These are phyloP conservation scores for Dactylorhiza incarnata DNA, from an alignment of 106 monocot species.

Conservation along the genomic window DNA sequence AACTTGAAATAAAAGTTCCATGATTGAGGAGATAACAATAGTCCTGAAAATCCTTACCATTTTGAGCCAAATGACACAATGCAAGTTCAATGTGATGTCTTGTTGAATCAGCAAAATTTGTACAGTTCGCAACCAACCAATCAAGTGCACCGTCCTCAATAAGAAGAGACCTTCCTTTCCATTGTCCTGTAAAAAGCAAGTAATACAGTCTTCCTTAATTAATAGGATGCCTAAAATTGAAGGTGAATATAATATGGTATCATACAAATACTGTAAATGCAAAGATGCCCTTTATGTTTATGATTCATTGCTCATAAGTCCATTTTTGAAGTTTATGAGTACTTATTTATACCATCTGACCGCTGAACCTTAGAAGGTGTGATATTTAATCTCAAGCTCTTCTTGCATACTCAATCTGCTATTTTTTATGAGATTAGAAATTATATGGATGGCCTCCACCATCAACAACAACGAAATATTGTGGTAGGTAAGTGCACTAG, in stretches of 20 bases:
- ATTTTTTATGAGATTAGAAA: too few species aligned
- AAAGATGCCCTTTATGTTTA: background rate
- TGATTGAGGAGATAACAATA: background rate
- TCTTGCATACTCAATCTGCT: too few species aligned
- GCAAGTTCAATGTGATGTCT: slow-evolving; percentile 75
- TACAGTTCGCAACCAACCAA: slow-evolving; percentile 53
- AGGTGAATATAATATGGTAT: background rate
- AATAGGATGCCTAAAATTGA: too few species aligned
- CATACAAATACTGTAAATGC: background rate
- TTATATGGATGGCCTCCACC: too few species aligned
- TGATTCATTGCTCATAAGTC: background rate
- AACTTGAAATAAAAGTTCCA: background rate
- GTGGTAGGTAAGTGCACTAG: too few species aligned
- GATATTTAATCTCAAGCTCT: background rate
- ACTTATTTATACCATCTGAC: background rate
- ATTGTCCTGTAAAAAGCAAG: slow-evolving; percentile 38
- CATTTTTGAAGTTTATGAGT: background rate
- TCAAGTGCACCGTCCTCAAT: slow-evolving; percentile 59
- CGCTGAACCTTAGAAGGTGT: background rate
- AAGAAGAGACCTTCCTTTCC: slow-evolving; percentile 70
- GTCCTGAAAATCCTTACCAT: slow-evolving; percentile 29
- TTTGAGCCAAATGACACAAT: slow-evolving; percentile 84
- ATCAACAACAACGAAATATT: too few species aligned
- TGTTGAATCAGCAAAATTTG: slow-evolving; percentile 35
- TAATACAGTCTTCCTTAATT: background rate